Conservation (phyloP, 2,329 filamentous ascomycete species). For the Ophiocordyceps polyrhachis-furcata region DNA sequence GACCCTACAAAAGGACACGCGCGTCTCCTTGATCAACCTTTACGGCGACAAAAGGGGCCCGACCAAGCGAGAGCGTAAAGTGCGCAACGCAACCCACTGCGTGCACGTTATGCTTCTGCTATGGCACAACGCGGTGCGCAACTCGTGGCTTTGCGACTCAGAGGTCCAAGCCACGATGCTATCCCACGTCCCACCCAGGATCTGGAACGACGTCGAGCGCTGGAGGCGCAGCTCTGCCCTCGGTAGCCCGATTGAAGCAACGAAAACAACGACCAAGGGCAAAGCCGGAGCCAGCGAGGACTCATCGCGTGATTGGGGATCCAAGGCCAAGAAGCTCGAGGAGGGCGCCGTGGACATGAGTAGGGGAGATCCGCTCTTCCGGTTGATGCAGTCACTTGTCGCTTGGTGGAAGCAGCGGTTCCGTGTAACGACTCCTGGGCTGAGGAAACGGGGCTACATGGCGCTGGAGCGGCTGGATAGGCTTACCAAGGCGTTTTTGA, state of each 20-base stretch:
- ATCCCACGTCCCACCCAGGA: constrained; percentile 46
- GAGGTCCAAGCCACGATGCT: constrained; percentile 60
- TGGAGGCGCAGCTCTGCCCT: constrained; percentile 55
- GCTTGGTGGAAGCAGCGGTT: constrained; percentile 84
- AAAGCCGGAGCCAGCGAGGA: not conserved
- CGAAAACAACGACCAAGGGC: constrained; percentile 5
- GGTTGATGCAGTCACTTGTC: constrained; percentile 56
- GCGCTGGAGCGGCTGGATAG: constrained; percentile 54
- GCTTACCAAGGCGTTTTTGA: constrained; percentile 51
- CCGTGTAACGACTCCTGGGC: constrained; percentile 52
- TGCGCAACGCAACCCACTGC: constrained; percentile 64
- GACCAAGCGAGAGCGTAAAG: constrained; percentile 64
- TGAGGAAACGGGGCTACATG: constrained; percentile 85
- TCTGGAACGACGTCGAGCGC: constrained; percentile 55
- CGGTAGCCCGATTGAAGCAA: constrained; percentile 18
- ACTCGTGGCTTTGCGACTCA: constrained; percentile 64
- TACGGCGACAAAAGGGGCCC: constrained; percentile 61
- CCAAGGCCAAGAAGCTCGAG: constrained; percentile 49
- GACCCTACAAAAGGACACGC: constrained; percentile 41
- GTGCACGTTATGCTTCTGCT: constrained; percentile 76
- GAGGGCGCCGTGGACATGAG: constrained; percentile 58
- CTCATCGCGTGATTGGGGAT: constrained; percentile 44
- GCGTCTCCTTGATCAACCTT: constrained; percentile 41
- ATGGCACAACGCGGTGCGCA: constrained; percentile 76
- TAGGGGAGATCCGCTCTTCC: constrained; percentile 61